These are phyloP conservation scores for Spergularia azorica DNA, from an alignment of 179 eudicot genomes.

Conservation along the genomic window DNA sequence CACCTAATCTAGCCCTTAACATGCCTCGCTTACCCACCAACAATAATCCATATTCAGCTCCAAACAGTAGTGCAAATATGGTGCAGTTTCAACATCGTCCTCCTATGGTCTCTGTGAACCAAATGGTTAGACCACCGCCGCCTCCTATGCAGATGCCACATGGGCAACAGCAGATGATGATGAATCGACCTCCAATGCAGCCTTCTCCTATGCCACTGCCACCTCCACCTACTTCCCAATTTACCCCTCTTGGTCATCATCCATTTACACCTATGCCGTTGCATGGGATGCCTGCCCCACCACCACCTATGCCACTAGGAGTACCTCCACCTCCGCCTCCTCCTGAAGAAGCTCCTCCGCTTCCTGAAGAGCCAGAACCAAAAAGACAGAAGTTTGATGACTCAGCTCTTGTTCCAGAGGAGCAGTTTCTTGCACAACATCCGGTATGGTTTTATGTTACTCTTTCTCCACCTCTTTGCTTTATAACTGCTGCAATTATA, in stretches of 20 bases:
- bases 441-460: conserved; percentile 48
- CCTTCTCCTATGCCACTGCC: conserved; percentile 65
- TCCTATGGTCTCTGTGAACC: conserved; percentile 42
- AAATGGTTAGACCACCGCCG: conserved; percentile 56
- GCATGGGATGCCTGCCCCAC: conserved; percentile 74
- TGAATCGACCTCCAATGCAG: conserved; percentile 69
- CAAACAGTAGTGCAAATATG: conserved; percentile 48
- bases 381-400: conserved; percentile 93
- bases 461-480: not conserved
- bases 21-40: conserved; percentile 71
- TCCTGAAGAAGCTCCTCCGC: conserved; percentile 94
- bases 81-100: conserved; percentile 65
- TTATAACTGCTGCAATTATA: conserved; percentile 10
- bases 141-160: conserved; percentile 67
- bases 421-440: conserved; percentile 89
- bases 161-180: conserved; percentile 78
- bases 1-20: conserved; percentile 70
- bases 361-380: conserved; percentile 97
- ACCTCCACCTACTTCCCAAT: conserved; percentile 80
- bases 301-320: conserved; percentile 73
- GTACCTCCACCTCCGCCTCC: conserved; percentile 95
- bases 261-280: conserved; percentile 46
- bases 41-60: conserved; percentile 58
- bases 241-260: conserved; percentile 67
- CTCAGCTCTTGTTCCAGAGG: conserved; percentile 76